Percentiles rank a stretch among this genome's conserved stretches.
Conservation (phyloP, 345 rosid species). For the Fremontodendron californicum region DNA sequence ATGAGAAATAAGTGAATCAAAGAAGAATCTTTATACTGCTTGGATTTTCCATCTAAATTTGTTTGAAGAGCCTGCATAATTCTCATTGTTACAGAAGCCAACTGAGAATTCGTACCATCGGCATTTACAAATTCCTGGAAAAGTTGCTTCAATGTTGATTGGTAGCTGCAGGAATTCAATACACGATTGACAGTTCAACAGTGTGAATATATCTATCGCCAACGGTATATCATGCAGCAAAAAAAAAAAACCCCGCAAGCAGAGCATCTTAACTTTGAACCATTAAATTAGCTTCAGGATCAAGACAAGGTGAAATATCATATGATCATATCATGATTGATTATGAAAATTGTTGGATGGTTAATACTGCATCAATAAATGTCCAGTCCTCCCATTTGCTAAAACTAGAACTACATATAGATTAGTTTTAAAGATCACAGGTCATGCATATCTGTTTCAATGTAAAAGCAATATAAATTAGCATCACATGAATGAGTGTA, state of each 20-base stretch:
- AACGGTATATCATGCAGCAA: not conserved
- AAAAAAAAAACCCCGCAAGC: not conserved
- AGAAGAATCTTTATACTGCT: conserved; percentile 89
- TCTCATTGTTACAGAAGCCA: conserved; percentile 84
- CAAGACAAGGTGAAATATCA: not conserved
- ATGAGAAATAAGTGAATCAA: conserved; percentile 90
- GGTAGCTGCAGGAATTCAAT: conserved; percentile 59
- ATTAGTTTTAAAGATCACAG: not conserved
- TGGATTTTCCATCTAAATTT: conserved; percentile 90
- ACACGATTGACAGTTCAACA: not conserved
- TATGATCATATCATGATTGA: not conserved
- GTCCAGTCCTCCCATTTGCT: not conserved
- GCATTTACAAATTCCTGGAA: conserved; percentile 82
- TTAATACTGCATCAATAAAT: not conserved
- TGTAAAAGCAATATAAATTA: not conserved
- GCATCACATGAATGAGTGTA: not conserved
- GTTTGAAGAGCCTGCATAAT: conserved; percentile 99
- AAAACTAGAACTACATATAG: not conserved
- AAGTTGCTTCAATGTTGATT: conserved; percentile 92
- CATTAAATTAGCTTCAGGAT: not conserved
- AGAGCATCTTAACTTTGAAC: not conserved
- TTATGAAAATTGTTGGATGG: not conserved
- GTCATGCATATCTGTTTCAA: not conserved
- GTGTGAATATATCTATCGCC: not conserved
- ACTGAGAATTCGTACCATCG: conserved; percentile 61